Evolutionary conservation across 1,139 yeast genomes (phyloP), one percentile per base, ranked within the genome.

Genomic region (Suhomyces coccinellae): DNA sequence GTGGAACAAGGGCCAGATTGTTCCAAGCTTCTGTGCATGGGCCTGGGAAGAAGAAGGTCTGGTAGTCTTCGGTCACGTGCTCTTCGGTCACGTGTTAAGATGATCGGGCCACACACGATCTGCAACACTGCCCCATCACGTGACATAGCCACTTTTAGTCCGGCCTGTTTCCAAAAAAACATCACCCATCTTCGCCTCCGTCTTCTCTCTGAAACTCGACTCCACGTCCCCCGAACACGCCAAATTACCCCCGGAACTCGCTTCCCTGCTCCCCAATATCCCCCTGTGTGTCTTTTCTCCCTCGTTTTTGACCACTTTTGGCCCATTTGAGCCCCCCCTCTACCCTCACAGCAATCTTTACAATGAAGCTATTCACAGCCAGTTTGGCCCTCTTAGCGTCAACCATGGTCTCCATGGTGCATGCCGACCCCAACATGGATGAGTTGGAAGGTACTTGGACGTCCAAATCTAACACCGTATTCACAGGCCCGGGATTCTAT

Each of bases 401-500:
- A 15, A 14, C 44, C n/a, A 15, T 44, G 22, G 38, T 47, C 26
- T 13, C 36, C 31, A 14, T 32, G 6, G 48, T 46, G 14, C 33
- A 40, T 11, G 55, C 55, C 8, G 56, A 54, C 37, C 57, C 56
- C 40, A 51, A 35, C 42, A 69, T 61, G 69, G 54, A 50, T 13
- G 79, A 74, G 45, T 65, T 84, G 43, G 83, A 70, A 38, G 99
- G 99, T n/a, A 93, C 99, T 0, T 93, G 99, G 99, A 67, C 91
- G 1, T 85, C 97, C 14, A 93, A 93, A 65, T 85, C 97, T 16
- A 88, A 87, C 63, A 83, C 96, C 7, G 99, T 95, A 9, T 85
- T 93, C 70, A 93, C 99, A 0, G 99, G 99, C 0, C 96, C 99
- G 0, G 97, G 93, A 4, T 93, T 93, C 61, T 93, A 82, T 62